These are phyloP conservation scores for Trichoderma gamsii DNA, from an alignment of 495 filamentous ascomycete genomes.

Conservation along the genomic window DNA sequence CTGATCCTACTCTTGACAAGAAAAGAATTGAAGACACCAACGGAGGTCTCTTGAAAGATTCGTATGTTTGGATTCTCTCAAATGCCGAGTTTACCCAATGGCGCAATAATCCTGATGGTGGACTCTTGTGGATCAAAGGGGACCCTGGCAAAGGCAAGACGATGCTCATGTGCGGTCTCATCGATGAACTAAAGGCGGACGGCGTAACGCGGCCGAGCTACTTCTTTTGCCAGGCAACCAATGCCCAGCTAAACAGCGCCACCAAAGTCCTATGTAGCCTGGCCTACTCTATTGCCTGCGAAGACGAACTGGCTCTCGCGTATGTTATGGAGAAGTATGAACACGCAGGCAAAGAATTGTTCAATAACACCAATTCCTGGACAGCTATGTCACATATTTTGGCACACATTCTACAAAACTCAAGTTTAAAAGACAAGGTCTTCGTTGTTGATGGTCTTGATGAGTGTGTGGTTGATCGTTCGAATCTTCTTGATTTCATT, in stretches of 20 bases:
- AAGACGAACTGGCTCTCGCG: background rate
- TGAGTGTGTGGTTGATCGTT: background rate
- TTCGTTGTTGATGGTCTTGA: background rate
- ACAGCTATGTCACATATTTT: background rate
- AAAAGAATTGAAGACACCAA: constrained; percentile 35
- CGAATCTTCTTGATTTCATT: background rate
- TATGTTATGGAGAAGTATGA: background rate
- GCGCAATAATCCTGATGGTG: constrained; percentile 1
- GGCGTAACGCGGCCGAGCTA: background rate
- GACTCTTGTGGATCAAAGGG: constrained; percentile 35
- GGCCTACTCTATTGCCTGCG: background rate
- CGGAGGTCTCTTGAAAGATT: constrained; percentile 35
- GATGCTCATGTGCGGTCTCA: constrained; percentile 40
- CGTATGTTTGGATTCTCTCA: constrained; percentile 39
- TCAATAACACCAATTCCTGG: background rate
- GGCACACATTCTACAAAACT: background rate
- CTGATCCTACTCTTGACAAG: constrained; percentile 34
- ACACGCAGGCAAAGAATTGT: background rate
- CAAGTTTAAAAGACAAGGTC: background rate
- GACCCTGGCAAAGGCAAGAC: constrained; percentile 44
- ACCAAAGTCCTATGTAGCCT: background rate
- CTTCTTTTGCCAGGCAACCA: background rate
- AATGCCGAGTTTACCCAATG: constrained; percentile 32
- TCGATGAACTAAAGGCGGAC: no score
- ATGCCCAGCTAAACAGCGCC: background rate